Percentiles rank a stretch among this genome's conserved stretches.
Conservation (phyloP, 805 yeast species). For the Metschnikowia arizonensis region DNA sequence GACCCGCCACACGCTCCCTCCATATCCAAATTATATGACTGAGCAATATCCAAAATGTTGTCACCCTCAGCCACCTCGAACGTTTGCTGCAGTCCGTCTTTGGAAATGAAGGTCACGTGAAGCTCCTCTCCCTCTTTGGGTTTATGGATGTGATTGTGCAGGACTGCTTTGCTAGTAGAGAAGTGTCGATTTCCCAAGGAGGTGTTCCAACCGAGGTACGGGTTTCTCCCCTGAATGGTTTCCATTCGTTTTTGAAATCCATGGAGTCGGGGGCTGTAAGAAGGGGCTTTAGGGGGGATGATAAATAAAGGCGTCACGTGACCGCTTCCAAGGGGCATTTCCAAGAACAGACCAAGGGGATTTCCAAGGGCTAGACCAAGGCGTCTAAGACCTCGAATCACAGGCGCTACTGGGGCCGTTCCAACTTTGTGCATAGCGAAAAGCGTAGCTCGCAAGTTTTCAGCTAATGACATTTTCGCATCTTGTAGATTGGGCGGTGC, state of each 20-base stretch:
- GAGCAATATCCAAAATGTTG: conserved; percentile 87
- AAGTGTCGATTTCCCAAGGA: neutral
- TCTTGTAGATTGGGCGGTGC: conserved; percentile 1
- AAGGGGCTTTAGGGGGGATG: too few species aligned
- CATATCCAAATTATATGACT: conserved; percentile 89
- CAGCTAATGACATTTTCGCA: conserved; percentile 9
- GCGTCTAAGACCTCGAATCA: too few species aligned
- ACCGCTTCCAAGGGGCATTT: neutral
- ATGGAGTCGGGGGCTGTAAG: too few species aligned
- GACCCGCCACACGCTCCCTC: conserved; percentile 99
- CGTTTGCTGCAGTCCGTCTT: conserved; percentile 80
- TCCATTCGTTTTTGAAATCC: too few species aligned
- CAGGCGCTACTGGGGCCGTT: neutral
- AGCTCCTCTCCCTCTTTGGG: conserved; percentile 93
- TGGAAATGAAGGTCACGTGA: conserved; percentile 78
- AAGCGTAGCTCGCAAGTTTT: neutral
- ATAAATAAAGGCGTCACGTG: neutral
- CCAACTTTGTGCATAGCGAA: neutral
- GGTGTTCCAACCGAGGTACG: too few species aligned
- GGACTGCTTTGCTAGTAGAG: conserved; percentile 1
- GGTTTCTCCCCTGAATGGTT: too few species aligned
- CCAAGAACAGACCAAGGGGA: too few species aligned
- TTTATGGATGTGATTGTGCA: conserved; percentile 83
- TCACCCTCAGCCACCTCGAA: conserved; percentile 92
- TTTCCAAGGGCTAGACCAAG: too few species aligned